Evolutionary conservation across 2,329 filamentous ascomycete species (phyloP).

Genomic region (Monosporascus sp.): DNA sequence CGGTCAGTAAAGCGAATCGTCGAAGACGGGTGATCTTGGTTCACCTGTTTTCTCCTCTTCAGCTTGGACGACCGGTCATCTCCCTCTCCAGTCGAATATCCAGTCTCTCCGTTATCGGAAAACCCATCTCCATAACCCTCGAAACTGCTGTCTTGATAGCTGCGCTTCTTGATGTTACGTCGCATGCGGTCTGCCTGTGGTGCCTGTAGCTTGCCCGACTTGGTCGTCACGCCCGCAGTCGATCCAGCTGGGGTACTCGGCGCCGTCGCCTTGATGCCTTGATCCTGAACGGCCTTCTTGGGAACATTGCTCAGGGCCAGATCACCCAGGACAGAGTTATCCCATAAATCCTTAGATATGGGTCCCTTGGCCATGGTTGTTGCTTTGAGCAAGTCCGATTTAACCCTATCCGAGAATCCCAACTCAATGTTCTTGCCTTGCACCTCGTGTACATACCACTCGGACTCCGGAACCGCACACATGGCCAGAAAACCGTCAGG

Average conservation of each 20-base stretch:
- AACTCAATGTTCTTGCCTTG: slow-evolving; percentile 49
- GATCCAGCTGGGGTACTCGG: slow-evolving; percentile 45
- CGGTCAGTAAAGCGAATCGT: slow-evolving; percentile 34
- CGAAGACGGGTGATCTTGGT: slow-evolving; percentile 24
- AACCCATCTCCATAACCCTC: slow-evolving; percentile 70
- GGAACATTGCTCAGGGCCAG: slow-evolving; percentile 37
- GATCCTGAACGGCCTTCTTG: slow-evolving; percentile 31
- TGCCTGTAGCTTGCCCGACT: slow-evolving; percentile 26
- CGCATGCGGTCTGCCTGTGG: slow-evolving; percentile 52
- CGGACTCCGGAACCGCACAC: slow-evolving; percentile 45
- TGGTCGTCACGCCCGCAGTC: slow-evolving; percentile 22
- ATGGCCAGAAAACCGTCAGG: slow-evolving; percentile 49
- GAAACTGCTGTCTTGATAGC: slow-evolving; percentile 69
- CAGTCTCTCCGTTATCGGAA: slow-evolving; percentile 61
- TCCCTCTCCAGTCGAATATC: slow-evolving; percentile 68
- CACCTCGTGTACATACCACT: slow-evolving; percentile 51
- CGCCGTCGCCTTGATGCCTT: slow-evolving; percentile 42
- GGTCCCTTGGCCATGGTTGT: slow-evolving; percentile 53
- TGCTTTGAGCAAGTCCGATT: slow-evolving; percentile 42
- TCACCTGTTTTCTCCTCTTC: slow-evolving; percentile 63
- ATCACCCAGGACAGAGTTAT: slow-evolving; percentile 54
- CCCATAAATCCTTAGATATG: slow-evolving; percentile 51
- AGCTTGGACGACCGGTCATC: slow-evolving; percentile 51
- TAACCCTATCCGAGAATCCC: slow-evolving; percentile 42
- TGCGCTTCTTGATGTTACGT: slow-evolving; percentile 65